These are phyloP conservation scores for Aspergillus fructus DNA, from an alignment of 2,329 filamentous ascomycete species.

Conservation along the genomic window DNA sequence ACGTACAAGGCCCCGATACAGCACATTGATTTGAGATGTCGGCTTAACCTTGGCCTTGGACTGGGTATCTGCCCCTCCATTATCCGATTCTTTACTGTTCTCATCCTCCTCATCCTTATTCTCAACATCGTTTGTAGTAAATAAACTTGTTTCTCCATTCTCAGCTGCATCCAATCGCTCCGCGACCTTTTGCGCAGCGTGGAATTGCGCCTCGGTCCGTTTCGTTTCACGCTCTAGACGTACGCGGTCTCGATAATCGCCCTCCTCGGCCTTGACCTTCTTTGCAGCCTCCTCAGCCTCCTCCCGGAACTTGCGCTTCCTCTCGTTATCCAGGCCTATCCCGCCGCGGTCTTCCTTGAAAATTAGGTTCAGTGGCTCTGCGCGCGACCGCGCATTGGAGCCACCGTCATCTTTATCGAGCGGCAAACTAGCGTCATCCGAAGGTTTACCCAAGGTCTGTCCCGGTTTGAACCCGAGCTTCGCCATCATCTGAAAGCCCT, in stretches of 20 bases:
- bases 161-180: constrained; percentile 69
- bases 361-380: constrained; percentile 73
- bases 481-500: constrained; percentile 94
- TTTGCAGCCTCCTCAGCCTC: constrained; percentile 60
- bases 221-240: constrained; percentile 68
- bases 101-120: constrained; percentile 16
- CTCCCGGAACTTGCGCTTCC: constrained; percentile 73
- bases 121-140: neutral
- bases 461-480: constrained; percentile 87
- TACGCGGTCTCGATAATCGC: constrained; percentile 72
- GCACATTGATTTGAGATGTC: constrained; percentile 68
- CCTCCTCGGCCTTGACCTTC: constrained; percentile 62
- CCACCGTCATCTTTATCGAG: constrained; percentile 4
- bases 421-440: neutral
- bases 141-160: constrained; percentile 18
- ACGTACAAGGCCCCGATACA: constrained; percentile 75
- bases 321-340: constrained; percentile 79
- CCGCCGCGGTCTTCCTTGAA: constrained; percentile 79
- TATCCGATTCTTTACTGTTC: constrained; percentile 1
- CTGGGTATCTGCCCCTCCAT: constrained; percentile 4
- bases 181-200: constrained; percentile 77
- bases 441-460: constrained; percentile 66
- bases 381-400: constrained; percentile 40
- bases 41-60: constrained; percentile 42
- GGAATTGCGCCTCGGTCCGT: constrained; percentile 67